These are phyloP conservation scores for Orbilia javanica DNA, from an alignment of 2,329 filamentous ascomycete species.

Conservation along the genomic window DNA sequence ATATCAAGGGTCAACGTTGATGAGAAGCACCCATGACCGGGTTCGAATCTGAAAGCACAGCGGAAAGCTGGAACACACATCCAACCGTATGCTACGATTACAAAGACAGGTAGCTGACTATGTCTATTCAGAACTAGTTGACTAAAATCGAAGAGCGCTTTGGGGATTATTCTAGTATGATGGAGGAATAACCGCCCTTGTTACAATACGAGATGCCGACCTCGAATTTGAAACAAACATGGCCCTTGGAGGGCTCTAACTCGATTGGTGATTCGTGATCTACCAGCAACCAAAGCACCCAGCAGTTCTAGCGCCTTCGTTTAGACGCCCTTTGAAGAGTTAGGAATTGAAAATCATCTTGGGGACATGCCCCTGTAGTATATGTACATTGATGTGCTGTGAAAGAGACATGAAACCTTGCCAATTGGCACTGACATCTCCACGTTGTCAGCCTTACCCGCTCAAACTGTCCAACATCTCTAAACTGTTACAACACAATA, in stretches of 20 bases:
- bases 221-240: background rate
- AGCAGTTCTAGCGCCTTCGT: background rate
- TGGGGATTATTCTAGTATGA: background rate
- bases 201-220: background rate
- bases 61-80: background rate
- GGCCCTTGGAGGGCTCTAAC: background rate
- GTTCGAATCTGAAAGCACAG: conserved; percentile 60
- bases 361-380: conserved; percentile 1
- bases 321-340: background rate
- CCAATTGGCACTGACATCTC: background rate
- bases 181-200: background rate
- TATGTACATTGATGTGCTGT: conserved; percentile 13
- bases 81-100: background rate
- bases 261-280: background rate
- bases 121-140: background rate
- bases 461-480: conserved; percentile 8
- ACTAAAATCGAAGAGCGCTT: background rate
- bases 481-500: conserved; percentile 2
- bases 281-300: background rate
- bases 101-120: background rate
- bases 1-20: conserved; percentile 59
- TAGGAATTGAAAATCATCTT: background rate
- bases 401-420: conserved; percentile 6
- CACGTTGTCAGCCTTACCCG: conserved; percentile 16
- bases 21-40: conserved; percentile 63